Evolutionary conservation across 768 basidiomycete genomes (phyloP), one percentile per base, ranked within the genome.

Genomic region (Psilocybe tampanensis): DNA sequence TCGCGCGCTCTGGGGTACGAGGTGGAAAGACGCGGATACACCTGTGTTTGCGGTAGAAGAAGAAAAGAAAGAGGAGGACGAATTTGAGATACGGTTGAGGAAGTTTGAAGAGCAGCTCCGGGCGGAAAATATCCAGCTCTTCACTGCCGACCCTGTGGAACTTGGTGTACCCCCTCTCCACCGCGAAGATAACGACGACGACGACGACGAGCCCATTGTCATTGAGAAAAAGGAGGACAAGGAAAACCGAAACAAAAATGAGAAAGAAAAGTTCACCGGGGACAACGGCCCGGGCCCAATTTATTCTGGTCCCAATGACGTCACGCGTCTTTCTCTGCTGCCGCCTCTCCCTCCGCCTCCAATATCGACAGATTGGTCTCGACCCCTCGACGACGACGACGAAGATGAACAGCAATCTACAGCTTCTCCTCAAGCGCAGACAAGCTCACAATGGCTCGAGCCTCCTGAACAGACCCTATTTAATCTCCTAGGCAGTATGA

Each of bases 51-150:
- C 5, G 45, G 22, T 17, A 19, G 44, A 42, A 29, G 34, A 44
- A 24, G 41, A 52, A 21, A 48, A 44, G 18, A 53, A 54, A 19
- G 47, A 41, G 36, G 34, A 47, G n/a, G 44, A 42, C 13, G 24
- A 32, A 15, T 9, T 18, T 6, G 39, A 18, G 22, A 13, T 18
- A 17, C 18, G 42, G 18, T 53, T 48, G 54, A 47, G 50, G 24
- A 23, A 52, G 18, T 54, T 56, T 39, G 55, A 54, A 15, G 52
- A 49, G 15, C 41, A 59, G 41, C 43, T 54, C 7, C 26, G 58
- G 53, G 68, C 68, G 7, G 72, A 67, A 15, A 70, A 76, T 36
- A 71, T 80, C 52, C 56, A 65, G 23, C 33, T 67, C 13, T 42
- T 67, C 44, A 47, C 60, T 24, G 60, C 57, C 39, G 55, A 61